Evolutionary conservation across 2,329 filamentous ascomycete species (phyloP).

Genomic region (Lachnellula cervina): DNA sequence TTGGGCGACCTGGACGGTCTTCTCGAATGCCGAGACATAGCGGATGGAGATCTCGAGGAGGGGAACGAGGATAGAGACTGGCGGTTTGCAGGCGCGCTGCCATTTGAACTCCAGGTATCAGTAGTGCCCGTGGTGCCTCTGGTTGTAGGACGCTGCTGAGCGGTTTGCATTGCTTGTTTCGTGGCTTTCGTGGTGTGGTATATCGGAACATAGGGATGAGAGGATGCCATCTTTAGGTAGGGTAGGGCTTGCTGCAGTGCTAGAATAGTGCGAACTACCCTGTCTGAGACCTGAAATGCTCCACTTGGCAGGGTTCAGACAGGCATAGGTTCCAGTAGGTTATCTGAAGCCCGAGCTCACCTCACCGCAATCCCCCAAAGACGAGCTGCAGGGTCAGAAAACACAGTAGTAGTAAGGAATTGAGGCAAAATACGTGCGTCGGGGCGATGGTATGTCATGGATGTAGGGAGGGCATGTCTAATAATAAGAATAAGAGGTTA

Average conservation of each 20-base stretch:
- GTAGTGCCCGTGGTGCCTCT: constrained; percentile 20
- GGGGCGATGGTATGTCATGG: no score
- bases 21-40: constrained; percentile 47
- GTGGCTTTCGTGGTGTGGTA: constrained; percentile 16
- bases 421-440: no score
- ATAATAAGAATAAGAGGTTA: no score
- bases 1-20: constrained; percentile 53
- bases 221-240: constrained; percentile 16
- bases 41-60: constrained; percentile 52
- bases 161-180: constrained; percentile 16
- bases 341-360: not conserved
- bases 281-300: not conserved
- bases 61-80: constrained; percentile 61
- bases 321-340: not conserved
- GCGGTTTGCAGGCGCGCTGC: constrained; percentile 30
- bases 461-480: no score
- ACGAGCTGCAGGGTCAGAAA: no score
- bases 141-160: constrained; percentile 22
- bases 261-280: not conserved
- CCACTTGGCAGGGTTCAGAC: constrained; percentile 10
- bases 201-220: constrained; percentile 12
- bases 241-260: no score
- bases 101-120: constrained; percentile 30
- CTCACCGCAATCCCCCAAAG: no score
- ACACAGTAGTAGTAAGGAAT: no score